Base-by-base conservation (phyloP, 345 rosid genomes). In the Cardamine occulta region DNA sequence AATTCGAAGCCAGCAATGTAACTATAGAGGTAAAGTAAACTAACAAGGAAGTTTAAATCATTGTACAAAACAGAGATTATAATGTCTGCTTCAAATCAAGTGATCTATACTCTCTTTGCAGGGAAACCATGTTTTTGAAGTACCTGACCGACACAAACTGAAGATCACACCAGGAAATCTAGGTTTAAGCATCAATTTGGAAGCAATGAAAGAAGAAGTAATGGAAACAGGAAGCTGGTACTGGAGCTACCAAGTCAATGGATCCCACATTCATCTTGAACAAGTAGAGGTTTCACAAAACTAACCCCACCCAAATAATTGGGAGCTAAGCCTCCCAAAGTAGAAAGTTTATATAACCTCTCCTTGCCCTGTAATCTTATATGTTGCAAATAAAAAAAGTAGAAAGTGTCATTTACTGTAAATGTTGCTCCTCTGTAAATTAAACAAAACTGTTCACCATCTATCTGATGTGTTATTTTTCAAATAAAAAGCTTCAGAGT, bases 61-160 rank as follows among this genome's bases (percentile, higher is more conserved):
- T 44, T 63, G 42, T 53, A 18, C 48, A 44, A 32, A 18, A 42
- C 18, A 59, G 4, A 21, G n/a, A 32, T 44, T 62, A 57, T 40
- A 69, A 39, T 69, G 2, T 12, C 65, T 61, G 2, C 52, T 54
- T 63, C 5, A 24, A 63, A 34, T 34, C 17, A 63, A 44, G 23
- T 42, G 51, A 44, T 47, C 0, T 17, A 29, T 60, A 45, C 34
- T 19, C 61, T 59, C 53, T 42, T 60, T 1, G 44, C 89, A 91
- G 98, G 97, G 97, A 68, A 83, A 87, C 87, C 93, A 86, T 79
- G 83, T 79, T 48, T 94, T 86, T 80, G 95, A 91, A 83, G 97
- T 94, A 74, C 98, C 96, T 2, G 85, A 88, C 79, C 90, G 92
- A 67, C 84, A 88, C 73, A 86, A 57, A 82, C 49, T 94, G 87